A percentile compares a stretch with the other conserved stretches of the same genome.
Evolutionary conservation across 2,329 filamentous ascomycete genomes (phyloP).

Genomic region (Parascedosporium putredinis): DNA sequence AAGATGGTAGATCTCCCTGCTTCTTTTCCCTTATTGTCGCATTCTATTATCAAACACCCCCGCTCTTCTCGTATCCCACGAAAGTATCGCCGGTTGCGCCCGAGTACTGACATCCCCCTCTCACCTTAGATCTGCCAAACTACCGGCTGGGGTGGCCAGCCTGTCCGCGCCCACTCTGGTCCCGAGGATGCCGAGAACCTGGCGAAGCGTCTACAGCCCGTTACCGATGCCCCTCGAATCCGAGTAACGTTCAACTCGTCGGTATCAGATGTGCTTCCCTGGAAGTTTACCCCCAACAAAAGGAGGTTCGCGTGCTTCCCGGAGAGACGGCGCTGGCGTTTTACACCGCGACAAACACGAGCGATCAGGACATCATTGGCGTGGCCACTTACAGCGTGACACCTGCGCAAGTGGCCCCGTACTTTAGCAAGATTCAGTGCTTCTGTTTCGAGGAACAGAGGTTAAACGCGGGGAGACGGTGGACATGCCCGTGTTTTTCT

Average conservation of each 20-base stretch:
- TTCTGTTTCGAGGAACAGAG: slow-evolving; percentile 98
- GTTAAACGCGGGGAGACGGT: slow-evolving; percentile 92
- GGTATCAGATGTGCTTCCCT: slow-evolving; percentile 88
- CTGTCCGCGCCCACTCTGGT: slow-evolving; percentile 64
- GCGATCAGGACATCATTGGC: slow-evolving; percentile 87
- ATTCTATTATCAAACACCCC: not conserved
- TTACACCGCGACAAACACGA: slow-evolving; percentile 91
- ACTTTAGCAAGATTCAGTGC: slow-evolving; percentile 99
- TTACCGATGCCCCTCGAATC: slow-evolving; percentile 71
- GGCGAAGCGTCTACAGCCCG: slow-evolving; percentile 66
- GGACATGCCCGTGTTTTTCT: slow-evolving; percentile 99
- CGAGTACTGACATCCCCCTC: not conserved
- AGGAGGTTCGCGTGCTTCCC: slow-evolving; percentile 87
- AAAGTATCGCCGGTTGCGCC: too few relatives aligned
- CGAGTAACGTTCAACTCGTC: slow-evolving; percentile 94
- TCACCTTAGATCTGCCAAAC: slow-evolving; percentile 68
- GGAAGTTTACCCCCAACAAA: slow-evolving; percentile 98
- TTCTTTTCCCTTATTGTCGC: not conserved
- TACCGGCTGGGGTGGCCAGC: slow-evolving; percentile 87
- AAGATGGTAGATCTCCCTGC: slow-evolving; percentile 55
- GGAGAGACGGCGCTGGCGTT: slow-evolving; percentile 96
- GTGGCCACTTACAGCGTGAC: slow-evolving; percentile 97
- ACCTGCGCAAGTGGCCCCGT: slow-evolving; percentile 87
- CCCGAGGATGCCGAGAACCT: slow-evolving; percentile 49
- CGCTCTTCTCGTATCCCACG: slow-evolving; percentile 1